Evolutionary conservation across 2,329 filamentous ascomycete species (phyloP).

Genomic region (Ceratocystis eucalypticola): DNA sequence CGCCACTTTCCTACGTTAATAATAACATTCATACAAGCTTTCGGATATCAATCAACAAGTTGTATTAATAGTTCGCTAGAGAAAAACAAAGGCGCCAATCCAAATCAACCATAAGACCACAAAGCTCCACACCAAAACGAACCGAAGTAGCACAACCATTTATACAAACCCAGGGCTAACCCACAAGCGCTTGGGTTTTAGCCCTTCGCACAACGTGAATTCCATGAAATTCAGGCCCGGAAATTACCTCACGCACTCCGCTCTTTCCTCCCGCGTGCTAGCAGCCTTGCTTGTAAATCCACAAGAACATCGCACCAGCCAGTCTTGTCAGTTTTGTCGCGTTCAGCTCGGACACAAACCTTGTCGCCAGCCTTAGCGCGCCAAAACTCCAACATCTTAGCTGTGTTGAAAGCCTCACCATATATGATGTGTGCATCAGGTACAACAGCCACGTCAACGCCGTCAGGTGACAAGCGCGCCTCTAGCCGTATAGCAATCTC

Average conservation of each 20-base stretch:
- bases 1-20: background rate
- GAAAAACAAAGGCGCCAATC: background rate
- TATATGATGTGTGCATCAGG: slow-evolving; percentile 54
- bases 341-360: slow-evolving; percentile 16
- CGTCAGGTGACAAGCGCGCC: slow-evolving; percentile 32
- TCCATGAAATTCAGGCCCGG: background rate
- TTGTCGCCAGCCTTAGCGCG: slow-evolving; percentile 21
- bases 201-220: slow-evolving; percentile 11
- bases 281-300: slow-evolving; percentile 41
- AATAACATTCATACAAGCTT: background rate
- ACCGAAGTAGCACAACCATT: background rate
- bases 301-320: slow-evolving; percentile 42
- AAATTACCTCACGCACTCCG: background rate
- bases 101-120: background rate
- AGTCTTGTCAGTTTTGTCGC: slow-evolving; percentile 26
- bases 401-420: slow-evolving; percentile 63
- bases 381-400: slow-evolving; percentile 59
- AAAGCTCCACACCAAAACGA: background rate
- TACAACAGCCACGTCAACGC: slow-evolving; percentile 41
- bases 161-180: background rate
- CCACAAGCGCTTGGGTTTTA: background rate
- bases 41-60: background rate
- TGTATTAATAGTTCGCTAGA: background rate
- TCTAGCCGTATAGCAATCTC: slow-evolving; percentile 46
- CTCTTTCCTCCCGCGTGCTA: slow-evolving; percentile 42